Conservation (phyloP, 768 basidiomycete genomes). For the Fomitopsis pulvina region DNA sequence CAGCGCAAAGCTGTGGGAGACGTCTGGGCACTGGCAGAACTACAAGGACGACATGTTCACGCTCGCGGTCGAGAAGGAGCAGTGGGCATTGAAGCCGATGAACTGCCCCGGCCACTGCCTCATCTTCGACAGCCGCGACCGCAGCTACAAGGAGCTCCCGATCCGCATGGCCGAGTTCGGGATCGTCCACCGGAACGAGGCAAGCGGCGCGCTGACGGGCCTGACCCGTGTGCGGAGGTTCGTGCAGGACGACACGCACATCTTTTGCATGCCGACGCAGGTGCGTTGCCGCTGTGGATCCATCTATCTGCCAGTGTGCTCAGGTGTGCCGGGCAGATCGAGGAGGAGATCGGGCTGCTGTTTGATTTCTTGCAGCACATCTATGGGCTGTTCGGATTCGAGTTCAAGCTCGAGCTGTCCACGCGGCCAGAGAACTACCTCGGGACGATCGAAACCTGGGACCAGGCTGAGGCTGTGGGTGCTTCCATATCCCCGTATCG, state of each 20-base stretch:
- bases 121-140: constrained; percentile 91
- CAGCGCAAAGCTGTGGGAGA: constrained; percentile 95
- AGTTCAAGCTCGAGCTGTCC: constrained; percentile 89
- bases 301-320: too few species aligned
- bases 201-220: constrained; percentile 89
- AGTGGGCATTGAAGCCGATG: constrained; percentile 97
- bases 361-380: constrained; percentile 96
- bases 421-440: constrained; percentile 95
- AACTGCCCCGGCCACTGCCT: constrained; percentile 98
- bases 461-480: constrained; percentile 74
- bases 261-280: constrained; percentile 95
- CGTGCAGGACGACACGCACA: constrained; percentile 97
- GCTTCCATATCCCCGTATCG: neutral
- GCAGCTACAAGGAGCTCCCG: constrained; percentile 92
- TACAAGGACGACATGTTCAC: constrained; percentile 98
- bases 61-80: constrained; percentile 92
- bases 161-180: constrained; percentile 99
- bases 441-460: constrained; percentile 86
- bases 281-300: constrained; percentile 30
- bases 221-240: constrained; percentile 91
- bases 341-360: constrained; percentile 74
- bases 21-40: constrained; percentile 96
- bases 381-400: constrained; percentile 92
- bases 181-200: constrained; percentile 94
- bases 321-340: constrained; percentile 50